Evolutionary conservation across 169 alveolate genomes (phyloP).

Genomic region (Plasmodium vinckei): DNA sequence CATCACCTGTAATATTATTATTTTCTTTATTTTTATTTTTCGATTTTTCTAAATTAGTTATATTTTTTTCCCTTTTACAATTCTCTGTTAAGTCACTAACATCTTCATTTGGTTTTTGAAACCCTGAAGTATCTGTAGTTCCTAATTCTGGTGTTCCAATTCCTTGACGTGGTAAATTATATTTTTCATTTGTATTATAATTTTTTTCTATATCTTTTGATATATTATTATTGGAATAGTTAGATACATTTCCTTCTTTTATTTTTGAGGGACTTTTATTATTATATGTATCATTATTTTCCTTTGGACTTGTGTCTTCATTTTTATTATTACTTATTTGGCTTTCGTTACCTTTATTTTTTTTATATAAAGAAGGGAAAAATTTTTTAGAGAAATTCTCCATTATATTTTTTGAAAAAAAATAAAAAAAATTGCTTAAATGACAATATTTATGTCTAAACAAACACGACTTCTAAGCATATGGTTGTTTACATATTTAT

Average conservation of each 20-base stretch:
- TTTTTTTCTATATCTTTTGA: neutral
- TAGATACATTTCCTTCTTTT: neutral
- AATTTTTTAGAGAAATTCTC: slow-evolving; percentile 24
- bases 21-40: neutral
- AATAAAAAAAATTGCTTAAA: no score
- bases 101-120: neutral
- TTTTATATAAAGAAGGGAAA: slow-evolving; percentile 22
- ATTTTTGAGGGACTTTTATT: neutral
- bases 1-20: neutral
- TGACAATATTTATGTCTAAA: no score
- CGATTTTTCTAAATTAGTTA: neutral
- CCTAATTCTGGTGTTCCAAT: no score
- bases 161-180: no score
- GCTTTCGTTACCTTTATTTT: slow-evolving; percentile 57
- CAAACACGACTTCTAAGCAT: neutral
- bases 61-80: neutral
- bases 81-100: neutral
- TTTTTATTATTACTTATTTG: slow-evolving; percentile 15
- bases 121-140: neutral
- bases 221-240: neutral
- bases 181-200: neutral
- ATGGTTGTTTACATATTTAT: slow-evolving; percentile 5
- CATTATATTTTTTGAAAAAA: slow-evolving; percentile 1
- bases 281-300: slow-evolving; percentile 8
- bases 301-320: slow-evolving; percentile 20